These are phyloP conservation scores for Quercus alba DNA, from an alignment of 306 rosid species.

Conservation along the genomic window DNA sequence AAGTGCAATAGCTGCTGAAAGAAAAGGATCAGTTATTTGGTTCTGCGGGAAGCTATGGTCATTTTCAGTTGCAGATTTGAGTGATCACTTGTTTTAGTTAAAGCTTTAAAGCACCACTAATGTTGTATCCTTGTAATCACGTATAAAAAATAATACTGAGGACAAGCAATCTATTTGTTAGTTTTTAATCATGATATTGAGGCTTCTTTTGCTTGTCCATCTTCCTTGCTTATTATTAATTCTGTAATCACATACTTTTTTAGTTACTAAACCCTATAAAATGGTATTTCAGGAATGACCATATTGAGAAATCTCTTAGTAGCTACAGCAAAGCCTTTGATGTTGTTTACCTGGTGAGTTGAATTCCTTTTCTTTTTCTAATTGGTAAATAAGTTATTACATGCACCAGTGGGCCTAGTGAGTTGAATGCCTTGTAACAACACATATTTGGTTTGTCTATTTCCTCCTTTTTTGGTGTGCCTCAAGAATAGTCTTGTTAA, in stretches of 20 bases:
- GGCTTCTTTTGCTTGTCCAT: not conserved
- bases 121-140: not conserved
- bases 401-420: slow-evolving; percentile 33
- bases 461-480: not conserved
- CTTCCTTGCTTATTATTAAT: not conserved
- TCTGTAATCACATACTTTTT: not conserved
- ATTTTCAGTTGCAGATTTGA: not conserved
- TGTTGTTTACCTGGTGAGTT: slow-evolving; percentile 77
- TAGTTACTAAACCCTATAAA: slow-evolving; percentile 11
- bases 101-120: not conserved
- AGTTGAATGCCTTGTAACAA: slow-evolving; percentile 25
- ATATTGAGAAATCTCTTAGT: slow-evolving; percentile 63
- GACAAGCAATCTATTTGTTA: not conserved
- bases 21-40: not conserved
- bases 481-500: not conserved
- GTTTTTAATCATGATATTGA: not conserved
- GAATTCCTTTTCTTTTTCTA: not conserved
- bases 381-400: not conserved
- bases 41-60: not conserved
- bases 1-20: not conserved
- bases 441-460: not conserved
- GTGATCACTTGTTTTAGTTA: not conserved
- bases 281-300: slow-evolving; percentile 69
- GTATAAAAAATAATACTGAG: not conserved
- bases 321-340: slow-evolving; percentile 70